A percentile compares a stretch with the other conserved stretches of the same genome.
These are phyloP conservation scores for Pseudonitzschia delicatissima DNA, from an alignment of 108 stramenopile species.

Conservation along the genomic window DNA sequence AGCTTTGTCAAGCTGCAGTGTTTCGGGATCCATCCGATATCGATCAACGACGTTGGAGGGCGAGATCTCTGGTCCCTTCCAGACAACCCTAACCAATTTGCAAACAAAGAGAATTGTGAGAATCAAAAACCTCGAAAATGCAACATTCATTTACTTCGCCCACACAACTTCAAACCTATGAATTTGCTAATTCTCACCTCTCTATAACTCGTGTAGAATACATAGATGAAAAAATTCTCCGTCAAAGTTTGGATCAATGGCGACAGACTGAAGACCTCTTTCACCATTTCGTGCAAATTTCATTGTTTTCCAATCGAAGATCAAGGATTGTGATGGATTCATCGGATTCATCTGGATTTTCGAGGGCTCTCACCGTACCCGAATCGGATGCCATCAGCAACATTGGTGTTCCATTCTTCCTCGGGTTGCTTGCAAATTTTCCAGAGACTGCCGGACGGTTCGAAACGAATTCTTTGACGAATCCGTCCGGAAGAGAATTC, in stretches of 20 bases:
- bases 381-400: conserved; percentile 5
- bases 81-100: conserved; percentile 16
- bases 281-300: conserved; percentile 32
- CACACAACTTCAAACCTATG: too few species aligned
- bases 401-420: background rate
- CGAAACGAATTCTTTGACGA: background rate
- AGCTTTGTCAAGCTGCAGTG: conserved; percentile 1
- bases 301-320: background rate
- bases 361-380: background rate
- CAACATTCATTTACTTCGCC: background rate
- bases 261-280: conserved; percentile 21
- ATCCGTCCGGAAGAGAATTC: conserved; percentile 2
- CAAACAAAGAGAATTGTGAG: background rate
- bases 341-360: conserved; percentile 29
- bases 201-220: conserved; percentile 17
- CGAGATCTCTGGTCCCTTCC: conserved; percentile 1
- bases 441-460: background rate
- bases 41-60: conserved; percentile 29
- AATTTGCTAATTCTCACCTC: conserved; percentile 5
- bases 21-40: conserved; percentile 8
- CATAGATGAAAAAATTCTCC: conserved; percentile 14
- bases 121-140: background rate
- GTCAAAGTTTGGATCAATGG: conserved; percentile 26
- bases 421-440: background rate
- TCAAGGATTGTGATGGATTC: background rate